Conservation (phyloP, 116 monocot species). For the Zostera marina region DNA sequence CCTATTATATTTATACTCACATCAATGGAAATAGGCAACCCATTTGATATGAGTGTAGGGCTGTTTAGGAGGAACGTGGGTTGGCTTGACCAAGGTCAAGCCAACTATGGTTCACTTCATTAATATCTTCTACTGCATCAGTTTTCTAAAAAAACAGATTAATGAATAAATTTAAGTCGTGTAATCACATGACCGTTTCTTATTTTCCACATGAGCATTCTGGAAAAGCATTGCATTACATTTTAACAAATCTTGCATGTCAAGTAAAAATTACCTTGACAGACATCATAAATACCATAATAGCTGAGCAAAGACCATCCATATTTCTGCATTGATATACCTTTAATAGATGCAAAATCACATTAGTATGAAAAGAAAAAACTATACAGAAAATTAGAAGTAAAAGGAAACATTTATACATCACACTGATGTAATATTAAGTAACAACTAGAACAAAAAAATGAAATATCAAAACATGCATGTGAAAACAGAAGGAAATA, state of each 20-base stretch:
- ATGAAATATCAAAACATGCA: too few relatives aligned
- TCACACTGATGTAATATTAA: neutral
- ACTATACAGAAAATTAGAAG: neutral
- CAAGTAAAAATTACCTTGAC: conserved; percentile 27
- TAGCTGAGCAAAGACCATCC: conserved; percentile 16
- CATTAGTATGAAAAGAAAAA: neutral
- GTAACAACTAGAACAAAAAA: too few relatives aligned
- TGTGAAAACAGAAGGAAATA: too few relatives aligned
- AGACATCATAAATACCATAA: conserved; percentile 38
- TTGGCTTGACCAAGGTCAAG: too few relatives aligned
- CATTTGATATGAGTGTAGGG: too few relatives aligned
- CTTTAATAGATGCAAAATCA: conserved; percentile 10
- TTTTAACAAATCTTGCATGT: neutral
- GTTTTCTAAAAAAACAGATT: too few relatives aligned
- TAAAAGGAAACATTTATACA: neutral
- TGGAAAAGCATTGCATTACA: neutral
- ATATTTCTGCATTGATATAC: conserved; percentile 26
- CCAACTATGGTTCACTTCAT: too few relatives aligned
- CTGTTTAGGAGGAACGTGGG: too few relatives aligned
- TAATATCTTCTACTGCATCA: too few relatives aligned
- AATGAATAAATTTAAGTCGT: neutral
- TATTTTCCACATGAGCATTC: neutral
- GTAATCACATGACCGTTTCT: neutral
- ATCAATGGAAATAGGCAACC: too few relatives aligned
- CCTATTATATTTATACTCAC: too few relatives aligned